phyloP scores from a whole-genome alignment of 73 alveolate species.

The Paramecium biaurelia region DNA sequence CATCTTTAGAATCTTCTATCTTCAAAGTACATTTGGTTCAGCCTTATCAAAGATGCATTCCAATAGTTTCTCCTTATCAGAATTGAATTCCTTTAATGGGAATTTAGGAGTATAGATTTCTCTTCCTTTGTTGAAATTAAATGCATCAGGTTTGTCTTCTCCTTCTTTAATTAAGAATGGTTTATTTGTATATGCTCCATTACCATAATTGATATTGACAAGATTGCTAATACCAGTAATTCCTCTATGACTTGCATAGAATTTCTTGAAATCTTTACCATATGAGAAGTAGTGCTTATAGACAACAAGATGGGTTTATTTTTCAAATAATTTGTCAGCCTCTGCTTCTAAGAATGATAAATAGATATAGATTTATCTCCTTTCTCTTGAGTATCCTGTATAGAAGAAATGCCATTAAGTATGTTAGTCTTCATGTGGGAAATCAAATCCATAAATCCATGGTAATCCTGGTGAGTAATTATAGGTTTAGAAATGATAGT shows the following conservation, averaged over 20 bases:
- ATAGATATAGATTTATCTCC: neutral
- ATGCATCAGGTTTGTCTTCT: slow-evolving; percentile 26
- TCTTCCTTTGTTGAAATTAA: neutral
- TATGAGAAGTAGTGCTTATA: slow-evolving; percentile 1
- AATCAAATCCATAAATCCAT: neutral
- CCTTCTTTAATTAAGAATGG: neutral
- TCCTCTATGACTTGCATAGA: neutral
- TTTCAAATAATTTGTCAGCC: neutral
- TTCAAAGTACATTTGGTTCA: neutral
- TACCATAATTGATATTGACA: slow-evolving; percentile 6
- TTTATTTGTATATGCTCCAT: slow-evolving; percentile 34
- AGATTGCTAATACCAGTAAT: neutral
- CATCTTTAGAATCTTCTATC: slow-evolving; percentile 27
- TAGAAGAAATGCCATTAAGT: slow-evolving; percentile 39
- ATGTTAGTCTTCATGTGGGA: neutral
- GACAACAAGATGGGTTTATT: neutral
- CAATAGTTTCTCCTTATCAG: neutral
- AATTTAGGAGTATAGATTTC: neutral
- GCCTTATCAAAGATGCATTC: neutral
- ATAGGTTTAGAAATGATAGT: neutral
- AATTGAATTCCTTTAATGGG: slow-evolving; percentile 3
- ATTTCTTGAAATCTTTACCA: slow-evolving; percentile 25
- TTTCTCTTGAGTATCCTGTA: neutral
- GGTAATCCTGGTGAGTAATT: neutral
- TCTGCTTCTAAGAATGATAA: neutral